Conservation (phyloP, 495 filamentous ascomycete species). For the Pyrenula aspistea region DNA sequence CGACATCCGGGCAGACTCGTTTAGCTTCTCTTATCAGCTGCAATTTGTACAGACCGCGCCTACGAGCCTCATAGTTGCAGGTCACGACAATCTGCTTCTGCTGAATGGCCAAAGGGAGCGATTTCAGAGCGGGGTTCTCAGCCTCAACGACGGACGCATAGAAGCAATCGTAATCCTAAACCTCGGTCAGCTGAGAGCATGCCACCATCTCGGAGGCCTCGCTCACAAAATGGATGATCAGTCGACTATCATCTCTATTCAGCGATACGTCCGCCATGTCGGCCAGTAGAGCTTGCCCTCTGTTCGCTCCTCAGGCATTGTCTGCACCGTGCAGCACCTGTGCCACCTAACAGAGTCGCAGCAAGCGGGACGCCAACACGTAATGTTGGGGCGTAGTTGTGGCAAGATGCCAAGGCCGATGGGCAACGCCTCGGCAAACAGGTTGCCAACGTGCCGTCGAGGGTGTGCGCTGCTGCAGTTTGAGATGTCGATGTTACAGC, state of each 20-base stretch:
- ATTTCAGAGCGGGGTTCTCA: conserved; percentile 59
- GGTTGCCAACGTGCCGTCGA: not conserved
- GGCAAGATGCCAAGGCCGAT: too few relatives aligned
- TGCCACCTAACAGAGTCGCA: not conserved
- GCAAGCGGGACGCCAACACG: not conserved
- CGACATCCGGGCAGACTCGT: conserved; percentile 68
- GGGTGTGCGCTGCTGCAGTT: too few relatives aligned
- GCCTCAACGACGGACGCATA: conserved; percentile 85
- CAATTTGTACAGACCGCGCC: conserved; percentile 67
- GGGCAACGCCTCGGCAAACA: conserved; percentile 5
- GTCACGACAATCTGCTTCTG: conserved; percentile 90
- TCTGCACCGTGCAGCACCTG: not conserved
- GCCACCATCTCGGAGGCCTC: conserved; percentile 7
- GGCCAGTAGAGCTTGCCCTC: not conserved
- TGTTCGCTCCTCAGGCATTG: not conserved
- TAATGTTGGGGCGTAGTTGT: not conserved
- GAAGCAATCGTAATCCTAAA: conserved; percentile 83
- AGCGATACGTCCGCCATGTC: conserved; percentile 14
- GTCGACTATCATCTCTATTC: conserved; percentile 47
- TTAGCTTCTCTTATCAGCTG: conserved; percentile 73
- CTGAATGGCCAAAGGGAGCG: conserved; percentile 60
- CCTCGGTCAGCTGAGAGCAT: conserved; percentile 3
- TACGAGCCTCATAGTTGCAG: conserved; percentile 84
- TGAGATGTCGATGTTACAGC: too few relatives aligned
- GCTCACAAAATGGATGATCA: conserved; percentile 76